Evolutionary conservation across 805 yeast species (phyloP).

Genomic region (Hagleromyces aurorensis): DNA sequence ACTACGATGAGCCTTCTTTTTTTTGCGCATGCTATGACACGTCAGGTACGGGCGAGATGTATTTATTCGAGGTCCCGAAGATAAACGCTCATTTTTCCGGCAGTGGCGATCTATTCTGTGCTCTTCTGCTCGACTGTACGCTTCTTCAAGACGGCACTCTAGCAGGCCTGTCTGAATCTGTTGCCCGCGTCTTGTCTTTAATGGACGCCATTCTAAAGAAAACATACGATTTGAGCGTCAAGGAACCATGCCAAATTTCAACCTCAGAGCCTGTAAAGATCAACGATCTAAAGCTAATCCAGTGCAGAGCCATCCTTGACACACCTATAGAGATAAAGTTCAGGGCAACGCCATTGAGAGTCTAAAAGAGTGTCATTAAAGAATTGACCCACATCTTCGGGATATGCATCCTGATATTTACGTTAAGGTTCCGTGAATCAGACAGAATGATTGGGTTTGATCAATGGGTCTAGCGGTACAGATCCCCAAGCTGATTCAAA

Average conservation of each 20-base stretch:
- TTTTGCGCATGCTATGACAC: constrained; percentile 17
- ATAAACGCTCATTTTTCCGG: constrained; percentile 62
- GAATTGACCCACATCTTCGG: too few relatives aligned
- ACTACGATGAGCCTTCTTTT: constrained; percentile 2
- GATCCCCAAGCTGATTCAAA: too few relatives aligned
- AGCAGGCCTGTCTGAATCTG: constrained; percentile 22
- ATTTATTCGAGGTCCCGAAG: constrained; percentile 36
- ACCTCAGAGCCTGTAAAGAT: constrained; percentile 15
- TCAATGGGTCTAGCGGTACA: too few relatives aligned
- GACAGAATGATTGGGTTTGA: too few relatives aligned
- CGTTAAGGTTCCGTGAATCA: too few relatives aligned
- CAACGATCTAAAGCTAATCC: constrained; percentile 39
- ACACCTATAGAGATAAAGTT: too few relatives aligned
- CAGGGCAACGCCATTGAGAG: too few relatives aligned
- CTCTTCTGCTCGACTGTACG: constrained; percentile 41
- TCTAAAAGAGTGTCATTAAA: too few relatives aligned
- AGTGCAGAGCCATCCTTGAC: constrained; percentile 34
- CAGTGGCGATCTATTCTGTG: constrained; percentile 67
- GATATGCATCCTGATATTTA: too few relatives aligned
- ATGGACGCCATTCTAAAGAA: constrained; percentile 37
- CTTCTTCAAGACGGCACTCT: constrained; percentile 2
- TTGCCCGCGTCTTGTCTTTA: constrained; percentile 34
- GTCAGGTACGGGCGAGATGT: constrained; percentile 28
- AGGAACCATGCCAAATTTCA: too few relatives aligned
- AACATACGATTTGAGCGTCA: constrained; percentile 33